A percentile compares a stretch with the other conserved stretches of the same genome.
These are phyloP conservation scores for Didymellaceae sp. DNA, from an alignment of 2,329 filamentous ascomycete species.

Conservation along the genomic window DNA sequence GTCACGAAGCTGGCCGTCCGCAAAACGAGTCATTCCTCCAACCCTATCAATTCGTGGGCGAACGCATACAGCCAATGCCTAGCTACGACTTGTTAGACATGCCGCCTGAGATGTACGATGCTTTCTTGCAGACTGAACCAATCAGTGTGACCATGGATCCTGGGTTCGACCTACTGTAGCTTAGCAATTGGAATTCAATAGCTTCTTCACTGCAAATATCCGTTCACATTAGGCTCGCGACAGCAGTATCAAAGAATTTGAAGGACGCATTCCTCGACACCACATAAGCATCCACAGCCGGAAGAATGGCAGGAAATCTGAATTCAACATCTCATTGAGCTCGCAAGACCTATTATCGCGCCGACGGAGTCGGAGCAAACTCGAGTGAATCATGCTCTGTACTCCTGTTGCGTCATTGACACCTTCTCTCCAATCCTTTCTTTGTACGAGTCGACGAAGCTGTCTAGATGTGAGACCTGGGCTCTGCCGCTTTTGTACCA, in stretches of 20 bases:
- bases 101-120: conserved; percentile 2
- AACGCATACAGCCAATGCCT: background rate
- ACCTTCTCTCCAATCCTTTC: background rate
- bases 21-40: background rate
- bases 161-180: background rate
- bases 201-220: no score
- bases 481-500: background rate
- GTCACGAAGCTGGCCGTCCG: background rate
- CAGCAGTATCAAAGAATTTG: no score
- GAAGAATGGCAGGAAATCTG: no score
- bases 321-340: no score
- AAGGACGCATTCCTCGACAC: no score
- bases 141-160: conserved; percentile 1
- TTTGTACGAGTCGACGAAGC: background rate
- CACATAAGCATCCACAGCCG: no score
- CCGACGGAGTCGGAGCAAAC: no score
- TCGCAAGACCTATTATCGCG: no score
- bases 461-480: background rate
- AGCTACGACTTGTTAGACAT: background rate
- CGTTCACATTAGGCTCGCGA: no score
- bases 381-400: background rate
- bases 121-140: background rate
- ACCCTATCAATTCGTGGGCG: background rate
- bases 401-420: background rate
- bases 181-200: no score